Conservation (phyloP, 805 yeast genomes). For the Myxozyma vanderwaltii region DNA sequence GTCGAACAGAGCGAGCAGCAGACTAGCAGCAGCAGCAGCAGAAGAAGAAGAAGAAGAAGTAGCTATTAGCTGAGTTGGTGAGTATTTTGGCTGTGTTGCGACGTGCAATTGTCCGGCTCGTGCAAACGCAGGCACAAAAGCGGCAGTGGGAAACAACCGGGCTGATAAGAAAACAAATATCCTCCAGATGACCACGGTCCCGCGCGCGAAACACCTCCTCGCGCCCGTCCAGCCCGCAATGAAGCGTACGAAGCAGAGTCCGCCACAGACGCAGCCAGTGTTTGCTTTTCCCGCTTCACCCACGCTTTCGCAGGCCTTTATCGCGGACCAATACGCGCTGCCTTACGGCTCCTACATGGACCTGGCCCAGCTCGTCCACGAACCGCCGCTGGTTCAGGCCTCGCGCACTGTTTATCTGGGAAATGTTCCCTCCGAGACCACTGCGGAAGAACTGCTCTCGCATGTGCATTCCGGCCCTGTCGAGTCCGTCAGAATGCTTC, state of each 20-base stretch:
- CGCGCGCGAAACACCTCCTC: slow-evolving; percentile 13
- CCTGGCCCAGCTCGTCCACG: slow-evolving; percentile 24
- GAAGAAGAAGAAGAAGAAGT: slow-evolving; percentile 3
- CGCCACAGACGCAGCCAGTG: slow-evolving; percentile 16
- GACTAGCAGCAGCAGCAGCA: slow-evolving; percentile 3
- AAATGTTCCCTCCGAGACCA: slow-evolving; percentile 77
- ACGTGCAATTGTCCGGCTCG: too few species aligned
- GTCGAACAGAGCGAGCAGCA: neutral
- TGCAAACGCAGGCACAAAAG: too few species aligned
- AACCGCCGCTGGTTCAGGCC: slow-evolving; percentile 16
- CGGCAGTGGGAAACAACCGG: neutral
- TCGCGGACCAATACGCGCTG: slow-evolving; percentile 28
- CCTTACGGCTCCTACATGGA: slow-evolving; percentile 32
- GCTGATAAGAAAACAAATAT: slow-evolving; percentile 6
- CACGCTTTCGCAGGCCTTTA: slow-evolving; percentile 29
- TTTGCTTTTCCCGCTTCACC: slow-evolving; percentile 33
- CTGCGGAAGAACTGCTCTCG: slow-evolving; percentile 79
- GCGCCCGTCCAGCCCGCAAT: slow-evolving; percentile 11
- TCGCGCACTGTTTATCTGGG: slow-evolving; percentile 86
- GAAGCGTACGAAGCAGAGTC: slow-evolving; percentile 14
- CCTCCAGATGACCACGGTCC: slow-evolving; percentile 15
- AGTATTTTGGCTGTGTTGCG: neutral
- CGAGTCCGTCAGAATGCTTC: slow-evolving; percentile 70
- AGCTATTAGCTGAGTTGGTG: slow-evolving; percentile 10
- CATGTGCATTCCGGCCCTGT: slow-evolving; percentile 90